Conservation (phyloP, 768 basidiomycete genomes). For the Amanita exitialis region DNA sequence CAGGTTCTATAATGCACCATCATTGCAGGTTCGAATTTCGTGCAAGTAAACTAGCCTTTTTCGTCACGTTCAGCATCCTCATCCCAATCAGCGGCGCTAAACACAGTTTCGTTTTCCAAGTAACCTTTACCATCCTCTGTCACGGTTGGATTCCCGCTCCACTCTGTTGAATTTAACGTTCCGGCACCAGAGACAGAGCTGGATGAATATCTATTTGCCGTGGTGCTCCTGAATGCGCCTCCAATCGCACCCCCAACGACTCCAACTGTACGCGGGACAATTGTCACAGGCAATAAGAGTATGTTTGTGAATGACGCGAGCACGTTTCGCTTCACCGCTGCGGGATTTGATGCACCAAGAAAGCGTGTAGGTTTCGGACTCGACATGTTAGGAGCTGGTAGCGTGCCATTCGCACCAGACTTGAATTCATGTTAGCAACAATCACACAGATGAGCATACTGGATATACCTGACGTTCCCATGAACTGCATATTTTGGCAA, state of each 20-base stretch:
- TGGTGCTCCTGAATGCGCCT: slow-evolving; percentile 62
- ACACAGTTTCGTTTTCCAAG: slow-evolving; percentile 33
- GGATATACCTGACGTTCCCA: slow-evolving; percentile 70
- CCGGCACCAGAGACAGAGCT: slow-evolving; percentile 40
- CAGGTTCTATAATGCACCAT: neutral
- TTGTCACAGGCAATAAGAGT: slow-evolving; percentile 88
- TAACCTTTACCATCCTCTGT: slow-evolving; percentile 27
- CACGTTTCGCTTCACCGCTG: slow-evolving; percentile 85
- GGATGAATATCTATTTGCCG: slow-evolving; percentile 67
- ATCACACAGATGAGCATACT: neutral
- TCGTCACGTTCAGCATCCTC: slow-evolving; percentile 7
- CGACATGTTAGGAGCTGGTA: slow-evolving; percentile 6
- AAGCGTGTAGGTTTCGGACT: slow-evolving; percentile 34
- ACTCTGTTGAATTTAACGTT: slow-evolving; percentile 86
- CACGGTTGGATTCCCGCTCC: slow-evolving; percentile 39
- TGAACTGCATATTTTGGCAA: slow-evolving; percentile 64
- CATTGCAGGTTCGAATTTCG: neutral
- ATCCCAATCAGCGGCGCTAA: slow-evolving; percentile 35
- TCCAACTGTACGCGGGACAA: slow-evolving; percentile 78
- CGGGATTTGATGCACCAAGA: slow-evolving; percentile 79
- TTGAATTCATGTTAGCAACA: neutral
- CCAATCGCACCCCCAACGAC: slow-evolving; percentile 59
- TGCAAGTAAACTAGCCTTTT: neutral
- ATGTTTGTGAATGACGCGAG: slow-evolving; percentile 86
- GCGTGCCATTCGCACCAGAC: neutral